Percentiles rank a stretch among this genome's conserved stretches.
Conservation (phyloP, 257 asterid species). For the Solanum chiquidenum region DNA sequence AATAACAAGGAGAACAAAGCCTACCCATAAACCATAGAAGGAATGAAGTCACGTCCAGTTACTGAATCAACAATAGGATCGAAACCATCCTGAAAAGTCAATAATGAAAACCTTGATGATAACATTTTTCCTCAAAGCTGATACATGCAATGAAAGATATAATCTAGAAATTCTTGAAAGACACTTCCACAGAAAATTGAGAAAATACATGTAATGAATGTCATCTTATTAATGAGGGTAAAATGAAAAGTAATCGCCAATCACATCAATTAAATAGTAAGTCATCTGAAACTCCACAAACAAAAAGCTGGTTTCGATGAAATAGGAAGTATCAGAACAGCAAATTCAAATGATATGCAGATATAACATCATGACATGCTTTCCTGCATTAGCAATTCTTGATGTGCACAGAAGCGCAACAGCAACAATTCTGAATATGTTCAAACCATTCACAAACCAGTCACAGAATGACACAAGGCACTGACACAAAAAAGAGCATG, state of each 20-base stretch:
- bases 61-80: slow-evolving; percentile 91
- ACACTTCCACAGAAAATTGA: background rate
- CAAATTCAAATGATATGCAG: background rate
- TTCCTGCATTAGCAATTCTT: background rate
- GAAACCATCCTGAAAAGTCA: slow-evolving; percentile 66
- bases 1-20: slow-evolving; percentile 7
- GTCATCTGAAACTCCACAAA: background rate
- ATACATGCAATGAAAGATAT: background rate
- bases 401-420: background rate
- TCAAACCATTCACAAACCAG: background rate
- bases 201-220: background rate
- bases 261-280: background rate
- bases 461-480: background rate
- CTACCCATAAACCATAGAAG: slow-evolving; percentile 96
- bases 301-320: background rate
- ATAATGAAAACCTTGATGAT: background rate
- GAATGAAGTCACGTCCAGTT: slow-evolving; percentile 96
- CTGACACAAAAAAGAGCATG: background rate
- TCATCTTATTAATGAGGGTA: background rate
- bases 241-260: background rate
- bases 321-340: background rate
- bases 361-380: background rate
- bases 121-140: background rate
- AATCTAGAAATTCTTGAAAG: background rate
- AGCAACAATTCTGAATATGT: background rate